Conservation (phyloP, 2,329 filamentous ascomycete genomes). For the Venturiaceae sp. region DNA sequence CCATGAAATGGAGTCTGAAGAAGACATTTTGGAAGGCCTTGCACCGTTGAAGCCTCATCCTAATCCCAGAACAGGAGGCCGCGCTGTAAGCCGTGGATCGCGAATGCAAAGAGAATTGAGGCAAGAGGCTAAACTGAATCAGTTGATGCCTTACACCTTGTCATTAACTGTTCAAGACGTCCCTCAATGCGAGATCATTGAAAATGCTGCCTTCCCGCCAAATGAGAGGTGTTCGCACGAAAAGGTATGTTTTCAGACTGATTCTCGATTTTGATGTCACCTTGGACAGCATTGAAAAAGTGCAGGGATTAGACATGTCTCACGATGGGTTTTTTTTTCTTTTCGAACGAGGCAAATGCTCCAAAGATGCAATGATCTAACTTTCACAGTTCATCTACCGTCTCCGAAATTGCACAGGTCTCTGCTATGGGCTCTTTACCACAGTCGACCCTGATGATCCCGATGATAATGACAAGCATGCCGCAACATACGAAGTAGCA, state of each 20-base stretch:
- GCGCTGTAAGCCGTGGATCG: background rate
- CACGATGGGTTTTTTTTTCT: background rate
- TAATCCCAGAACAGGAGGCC: background rate
- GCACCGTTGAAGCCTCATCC: background rate
- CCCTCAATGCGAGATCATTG: constrained; percentile 50
- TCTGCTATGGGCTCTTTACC: constrained; percentile 73
- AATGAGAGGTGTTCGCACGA: constrained; percentile 47
- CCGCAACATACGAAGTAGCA: constrained; percentile 35
- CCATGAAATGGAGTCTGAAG: background rate
- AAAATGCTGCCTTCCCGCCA: constrained; percentile 48
- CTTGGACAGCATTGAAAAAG: constrained; percentile 2
- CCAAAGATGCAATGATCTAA: too few relatives aligned
- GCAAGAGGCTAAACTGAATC: background rate
- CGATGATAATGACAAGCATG: constrained; percentile 25
- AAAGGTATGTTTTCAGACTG: constrained; percentile 38
- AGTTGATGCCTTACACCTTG: constrained; percentile 19
- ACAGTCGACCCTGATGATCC: constrained; percentile 33
- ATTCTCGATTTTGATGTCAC: background rate
- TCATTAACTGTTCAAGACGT: constrained; percentile 59
- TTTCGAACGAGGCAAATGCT: background rate
- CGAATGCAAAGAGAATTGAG: background rate
- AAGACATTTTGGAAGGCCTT: background rate
- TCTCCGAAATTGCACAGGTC: constrained; percentile 61
- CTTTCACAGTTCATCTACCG: constrained; percentile 61
- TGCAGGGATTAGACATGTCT: background rate